Conservation (phyloP, 2,329 filamentous ascomycete species). For the Cladophialophora carrionii region DNA sequence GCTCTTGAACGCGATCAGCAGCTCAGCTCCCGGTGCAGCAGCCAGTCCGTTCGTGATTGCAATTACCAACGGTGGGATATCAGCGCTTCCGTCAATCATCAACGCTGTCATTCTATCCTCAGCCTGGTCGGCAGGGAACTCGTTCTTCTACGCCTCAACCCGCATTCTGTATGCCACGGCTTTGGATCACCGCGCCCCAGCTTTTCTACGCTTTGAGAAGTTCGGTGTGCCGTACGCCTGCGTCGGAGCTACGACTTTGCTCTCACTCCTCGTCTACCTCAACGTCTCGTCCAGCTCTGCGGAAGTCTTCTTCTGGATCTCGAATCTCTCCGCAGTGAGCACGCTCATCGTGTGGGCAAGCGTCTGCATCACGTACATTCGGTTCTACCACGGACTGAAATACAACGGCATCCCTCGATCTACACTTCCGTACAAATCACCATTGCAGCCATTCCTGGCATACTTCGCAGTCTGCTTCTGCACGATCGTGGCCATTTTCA, state of each 20-base stretch:
- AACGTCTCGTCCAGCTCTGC: constrained; percentile 35
- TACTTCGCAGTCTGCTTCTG: constrained; percentile 22
- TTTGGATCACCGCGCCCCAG: constrained; percentile 40
- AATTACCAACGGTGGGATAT: constrained; percentile 46
- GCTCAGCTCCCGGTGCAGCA: constrained; percentile 63
- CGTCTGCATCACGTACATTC: constrained; percentile 53
- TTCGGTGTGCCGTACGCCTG: constrained; percentile 61
- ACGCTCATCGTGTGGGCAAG: constrained; percentile 57
- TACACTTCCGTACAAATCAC: constrained; percentile 24
- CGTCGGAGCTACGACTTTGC: constrained; percentile 59
- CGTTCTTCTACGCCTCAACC: constrained; percentile 44
- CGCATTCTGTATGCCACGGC: constrained; percentile 44
- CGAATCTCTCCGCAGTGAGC: constrained; percentile 53
- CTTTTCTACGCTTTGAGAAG: constrained; percentile 56
- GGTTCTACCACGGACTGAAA: constrained; percentile 61
- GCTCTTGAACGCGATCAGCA: constrained; percentile 56
- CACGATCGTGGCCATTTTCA: constrained; percentile 25
- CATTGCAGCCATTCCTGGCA: constrained; percentile 24
- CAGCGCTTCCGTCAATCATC: constrained; percentile 44
- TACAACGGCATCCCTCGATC: constrained; percentile 53
- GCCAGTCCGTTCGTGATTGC: constrained; percentile 58
- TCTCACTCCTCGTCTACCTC: constrained; percentile 50
- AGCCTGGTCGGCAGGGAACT: constrained; percentile 49
- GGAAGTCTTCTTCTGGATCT: constrained; percentile 53
- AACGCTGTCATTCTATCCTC: constrained; percentile 48